These are phyloP conservation scores for Sindora glabra DNA, from an alignment of 306 rosid genomes.

Conservation along the genomic window DNA sequence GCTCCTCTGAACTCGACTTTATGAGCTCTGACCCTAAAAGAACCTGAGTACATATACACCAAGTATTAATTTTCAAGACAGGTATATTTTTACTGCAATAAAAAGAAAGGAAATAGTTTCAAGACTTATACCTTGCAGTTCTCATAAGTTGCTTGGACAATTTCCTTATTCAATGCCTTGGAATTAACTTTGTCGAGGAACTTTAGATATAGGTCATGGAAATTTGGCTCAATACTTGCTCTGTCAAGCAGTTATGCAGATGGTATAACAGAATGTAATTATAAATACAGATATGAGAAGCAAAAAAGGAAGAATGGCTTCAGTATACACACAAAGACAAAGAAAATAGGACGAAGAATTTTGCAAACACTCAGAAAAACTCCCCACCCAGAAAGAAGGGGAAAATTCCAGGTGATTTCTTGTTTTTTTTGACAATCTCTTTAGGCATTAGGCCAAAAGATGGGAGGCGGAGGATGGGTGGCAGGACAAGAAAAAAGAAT, in stretches of 20 bases:
- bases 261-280: not conserved
- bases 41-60: constrained; percentile 50
- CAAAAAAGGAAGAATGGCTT: not conserved
- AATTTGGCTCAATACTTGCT: constrained; percentile 98
- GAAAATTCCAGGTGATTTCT: too few relatives aligned
- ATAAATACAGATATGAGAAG: not conserved
- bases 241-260: constrained; percentile 30
- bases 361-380: not conserved
- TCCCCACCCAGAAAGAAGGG: too few relatives aligned
- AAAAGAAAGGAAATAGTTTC: not conserved
- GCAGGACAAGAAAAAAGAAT: too few relatives aligned
- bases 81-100: not conserved
- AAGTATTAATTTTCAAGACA: not conserved
- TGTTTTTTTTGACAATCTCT: too few relatives aligned
- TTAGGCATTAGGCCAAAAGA: too few relatives aligned
- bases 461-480: too few relatives aligned
- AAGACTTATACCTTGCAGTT: constrained; percentile 81
- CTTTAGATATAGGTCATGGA: constrained; percentile 89
- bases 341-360: not conserved
- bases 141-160: constrained; percentile 82
- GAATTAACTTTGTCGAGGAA: constrained; percentile 83
- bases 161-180: constrained; percentile 76
- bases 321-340: too few relatives aligned
- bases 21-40: constrained; percentile 93
- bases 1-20: constrained; percentile 98